phyloP scores from a whole-genome alignment of 2,329 filamentous ascomycete species.

The Nigrospora sphaerica region DNA sequence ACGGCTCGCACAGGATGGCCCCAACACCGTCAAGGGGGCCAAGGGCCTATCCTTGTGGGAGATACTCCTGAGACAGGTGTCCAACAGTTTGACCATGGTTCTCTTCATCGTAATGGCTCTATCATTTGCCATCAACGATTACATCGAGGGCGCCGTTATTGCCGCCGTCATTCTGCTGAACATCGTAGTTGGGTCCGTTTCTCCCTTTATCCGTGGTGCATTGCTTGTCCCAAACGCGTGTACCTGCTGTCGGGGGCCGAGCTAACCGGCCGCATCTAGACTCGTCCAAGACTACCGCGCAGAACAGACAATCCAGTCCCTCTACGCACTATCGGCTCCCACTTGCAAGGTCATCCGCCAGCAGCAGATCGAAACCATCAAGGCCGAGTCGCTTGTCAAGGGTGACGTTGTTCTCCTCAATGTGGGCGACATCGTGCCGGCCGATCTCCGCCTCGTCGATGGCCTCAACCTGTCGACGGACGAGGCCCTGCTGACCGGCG shows the following conservation, averaged over 20 bases:
- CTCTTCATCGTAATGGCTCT: constrained; percentile 69
- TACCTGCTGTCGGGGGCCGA: background rate
- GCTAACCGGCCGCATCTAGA: constrained; percentile 19
- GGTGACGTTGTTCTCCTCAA: constrained; percentile 58
- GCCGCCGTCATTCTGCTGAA: constrained; percentile 60
- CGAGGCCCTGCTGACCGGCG: constrained; percentile 67
- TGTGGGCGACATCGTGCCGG: constrained; percentile 63
- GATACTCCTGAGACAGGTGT: constrained; percentile 70
- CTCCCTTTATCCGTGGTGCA: background rate
- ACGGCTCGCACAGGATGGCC: constrained; percentile 59
- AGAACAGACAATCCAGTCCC: constrained; percentile 55
- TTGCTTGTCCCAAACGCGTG: background rate
- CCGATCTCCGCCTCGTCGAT: constrained; percentile 58
- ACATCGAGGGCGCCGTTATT: constrained; percentile 57
- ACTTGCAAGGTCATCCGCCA: constrained; percentile 53
- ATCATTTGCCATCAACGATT: constrained; percentile 59
- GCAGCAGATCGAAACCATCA: constrained; percentile 41
- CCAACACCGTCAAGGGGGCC: constrained; percentile 65
- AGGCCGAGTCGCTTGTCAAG: constrained; percentile 51
- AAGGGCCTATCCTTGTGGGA: constrained; percentile 67
- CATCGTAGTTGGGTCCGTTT: constrained; percentile 54
- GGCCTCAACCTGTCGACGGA: constrained; percentile 71
- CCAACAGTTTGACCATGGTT: constrained; percentile 69
- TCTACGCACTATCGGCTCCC: constrained; percentile 50
- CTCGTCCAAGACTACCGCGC: constrained; percentile 55